phyloP scores from a whole-genome alignment of 768 basidiomycete species.

The Mycena kentingensis region DNA sequence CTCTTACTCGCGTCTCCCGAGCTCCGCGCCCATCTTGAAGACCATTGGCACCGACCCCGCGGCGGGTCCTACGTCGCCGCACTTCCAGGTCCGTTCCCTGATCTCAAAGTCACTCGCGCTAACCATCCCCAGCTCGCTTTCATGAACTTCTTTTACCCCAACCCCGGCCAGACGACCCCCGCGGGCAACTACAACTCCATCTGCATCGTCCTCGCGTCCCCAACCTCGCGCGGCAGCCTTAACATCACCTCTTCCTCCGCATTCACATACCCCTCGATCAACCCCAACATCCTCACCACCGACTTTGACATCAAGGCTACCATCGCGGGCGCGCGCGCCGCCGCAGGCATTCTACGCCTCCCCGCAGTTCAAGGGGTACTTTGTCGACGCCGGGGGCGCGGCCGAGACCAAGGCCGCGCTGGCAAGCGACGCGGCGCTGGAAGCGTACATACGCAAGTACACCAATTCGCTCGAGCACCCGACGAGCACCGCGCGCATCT shows the following conservation, averaged over 20 bases:
- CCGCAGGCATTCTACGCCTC: neutral
- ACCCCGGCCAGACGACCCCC: conserved; percentile 3
- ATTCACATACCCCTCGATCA: neutral
- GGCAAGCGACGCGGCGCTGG: neutral
- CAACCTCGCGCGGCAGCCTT: conserved; percentile 4
- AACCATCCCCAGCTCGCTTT: neutral
- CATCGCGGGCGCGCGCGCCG: neutral
- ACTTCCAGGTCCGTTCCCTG: conserved; percentile 6
- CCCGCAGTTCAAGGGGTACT: neutral
- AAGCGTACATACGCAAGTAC: neutral
- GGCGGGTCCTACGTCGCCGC: conserved; percentile 7
- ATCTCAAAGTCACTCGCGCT: neutral
- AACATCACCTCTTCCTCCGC: neutral
- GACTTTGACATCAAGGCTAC: neutral
- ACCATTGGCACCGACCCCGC: conserved; percentile 2
- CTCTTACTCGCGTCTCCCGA: conserved; percentile 6
- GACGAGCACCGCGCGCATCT: neutral
- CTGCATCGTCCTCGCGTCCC: conserved; percentile 1
- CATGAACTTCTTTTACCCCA: conserved; percentile 3
- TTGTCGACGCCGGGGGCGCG: neutral
- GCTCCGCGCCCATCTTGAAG: neutral
- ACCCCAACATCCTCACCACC: neutral
- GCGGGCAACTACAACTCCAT: conserved; percentile 9
- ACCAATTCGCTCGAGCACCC: conserved; percentile 1
- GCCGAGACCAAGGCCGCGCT: neutral